Evolutionary conservation across 208 protist genomes (phyloP), one percentile per base, ranked within the genome.

Genomic region (Plasmodiophora brassicae): DNA sequence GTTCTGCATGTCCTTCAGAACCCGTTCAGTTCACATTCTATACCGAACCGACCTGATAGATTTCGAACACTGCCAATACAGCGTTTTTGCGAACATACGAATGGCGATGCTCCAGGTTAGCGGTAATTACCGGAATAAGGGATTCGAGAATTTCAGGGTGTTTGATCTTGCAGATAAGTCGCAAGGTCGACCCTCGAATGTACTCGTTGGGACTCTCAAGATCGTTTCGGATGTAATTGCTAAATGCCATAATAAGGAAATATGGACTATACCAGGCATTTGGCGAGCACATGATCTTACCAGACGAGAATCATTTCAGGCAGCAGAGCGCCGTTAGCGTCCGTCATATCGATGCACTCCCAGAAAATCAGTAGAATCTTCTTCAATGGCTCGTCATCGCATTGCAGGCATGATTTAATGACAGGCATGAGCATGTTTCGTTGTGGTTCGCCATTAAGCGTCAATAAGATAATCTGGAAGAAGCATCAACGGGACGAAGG

Each of bases 121-220:
- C 89, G 53, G 95, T 92, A 25, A 99, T 93, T 25, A 95, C 91
- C 0, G 95, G 95, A 57, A 99, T 94, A 28, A 99, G 95, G n/a
- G 97, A 96, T 91, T 98, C 97, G 32, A 99, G 92, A 8, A 99
- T 90, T 53, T 99, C 97, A 0, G 93, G 87, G 90, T 99, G 96
- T 84, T 96, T 96, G 38, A 99, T 90, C 28, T 97, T 98, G 94
- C 96, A 98, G 20, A 99, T 90, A 90, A 99, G 98, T 86, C 98
- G 95, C 57, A 99, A 93, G 39, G 97, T 98, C 43, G 95, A 94
- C 45, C 97, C 98, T 0, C 97, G 94, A 46, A 99, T 93, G 91
- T 98, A 99, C 94, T 99, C 98, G 91, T 99, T 99, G 1, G 97
- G 96, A 91, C 98, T 97, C 71, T 95, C 94, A 35, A 99, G 93